Conservation (phyloP, 805 yeast species). For the Starmerella stigmatis region DNA sequence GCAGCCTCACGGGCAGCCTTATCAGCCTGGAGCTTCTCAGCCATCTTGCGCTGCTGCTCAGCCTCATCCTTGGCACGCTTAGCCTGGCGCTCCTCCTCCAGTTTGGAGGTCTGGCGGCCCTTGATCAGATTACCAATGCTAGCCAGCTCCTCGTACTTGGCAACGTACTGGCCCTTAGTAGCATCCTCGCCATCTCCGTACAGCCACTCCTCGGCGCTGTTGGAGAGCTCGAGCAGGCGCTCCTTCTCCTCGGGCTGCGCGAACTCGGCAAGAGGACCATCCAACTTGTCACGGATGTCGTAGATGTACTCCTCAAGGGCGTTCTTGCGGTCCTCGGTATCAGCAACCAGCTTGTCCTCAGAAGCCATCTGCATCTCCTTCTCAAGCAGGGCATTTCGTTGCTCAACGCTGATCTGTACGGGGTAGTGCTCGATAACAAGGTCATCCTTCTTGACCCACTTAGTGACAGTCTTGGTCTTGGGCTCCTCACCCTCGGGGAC, state of each 20-base stretch:
- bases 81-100: slow-evolving; percentile 91
- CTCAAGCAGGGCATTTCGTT: slow-evolving; percentile 59
- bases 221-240: slow-evolving; percentile 59
- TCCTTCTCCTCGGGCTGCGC: slow-evolving; percentile 86
- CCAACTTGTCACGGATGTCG: slow-evolving; percentile 93
- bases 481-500: slow-evolving; percentile 53
- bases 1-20: slow-evolving; percentile 47
- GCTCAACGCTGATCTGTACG: slow-evolving; percentile 46
- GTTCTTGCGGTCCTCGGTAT: slow-evolving; percentile 97
- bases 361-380: slow-evolving; percentile 72
- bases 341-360: slow-evolving; percentile 93
- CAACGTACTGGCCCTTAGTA: slow-evolving; percentile 91
- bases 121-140: slow-evolving; percentile 87
- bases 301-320: slow-evolving; percentile 97
- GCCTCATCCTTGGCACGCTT: slow-evolving; percentile 80
- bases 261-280: slow-evolving; percentile 77
- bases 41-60: slow-evolving; percentile 67
- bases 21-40: slow-evolving; percentile 72
- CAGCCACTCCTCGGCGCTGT: slow-evolving; percentile 94
- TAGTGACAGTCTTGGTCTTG: slow-evolving; percentile 79
- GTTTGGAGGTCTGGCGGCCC: slow-evolving; percentile 88
- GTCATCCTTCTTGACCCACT: slow-evolving; percentile 82
- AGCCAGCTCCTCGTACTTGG: slow-evolving; percentile 95
- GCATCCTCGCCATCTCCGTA: slow-evolving; percentile 96
- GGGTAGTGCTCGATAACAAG: slow-evolving; percentile 52